Base-by-base conservation (phyloP, 225 moss, liverwort and hornwort genomes). In the Sphagnum contortum region DNA sequence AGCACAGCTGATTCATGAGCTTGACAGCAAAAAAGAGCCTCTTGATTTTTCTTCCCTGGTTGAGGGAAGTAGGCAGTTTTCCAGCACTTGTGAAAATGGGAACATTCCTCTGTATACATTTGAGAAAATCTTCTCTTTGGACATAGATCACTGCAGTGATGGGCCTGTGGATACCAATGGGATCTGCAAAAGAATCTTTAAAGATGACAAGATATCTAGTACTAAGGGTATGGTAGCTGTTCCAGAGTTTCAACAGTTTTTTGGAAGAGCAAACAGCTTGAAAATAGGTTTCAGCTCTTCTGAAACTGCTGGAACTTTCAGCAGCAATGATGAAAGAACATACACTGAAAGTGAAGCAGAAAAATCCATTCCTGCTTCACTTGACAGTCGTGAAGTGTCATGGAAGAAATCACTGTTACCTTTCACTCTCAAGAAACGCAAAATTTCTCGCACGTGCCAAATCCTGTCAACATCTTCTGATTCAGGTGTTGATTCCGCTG, bases 1-100 rank as follows among this genome's bases (percentile, higher is more conserved):
- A 74, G 96, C 96, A 12, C 96, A 96, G 73, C 74, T 89, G 66
- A 72, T 64, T 12, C 79, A 79, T 69, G 60, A 66, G 69, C 44
- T 59, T 60, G 53, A 61, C 9, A 77, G 73, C 55, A 78, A 85
- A 9, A 79, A 79, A 69, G 69, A 61, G 48, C 68, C 87, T 55
- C 71, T 87, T 45, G 76, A 86, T 68, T 87, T 88, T 68, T 74
- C 79, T 13, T 71, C 86, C 48, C 56, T 74, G 48, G 64, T 70
- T 55, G 55, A 55, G 45, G 64, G 62, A 67, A 67, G 66, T 48
- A 57, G 56, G 12, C 47, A 57, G 12, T 6, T 14, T n/a, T 57
- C 57, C 9, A 56, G 12, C 44, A 71, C 50, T 3, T 45, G 47
- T 64, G 77, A 63, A 60, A 68, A 70, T 48, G 62, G 50, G 47